Evolutionary conservation across 345 rosid genomes (phyloP), one percentile per base, ranked within the genome.

Genomic region (Eucalyptus grandis): DNA sequence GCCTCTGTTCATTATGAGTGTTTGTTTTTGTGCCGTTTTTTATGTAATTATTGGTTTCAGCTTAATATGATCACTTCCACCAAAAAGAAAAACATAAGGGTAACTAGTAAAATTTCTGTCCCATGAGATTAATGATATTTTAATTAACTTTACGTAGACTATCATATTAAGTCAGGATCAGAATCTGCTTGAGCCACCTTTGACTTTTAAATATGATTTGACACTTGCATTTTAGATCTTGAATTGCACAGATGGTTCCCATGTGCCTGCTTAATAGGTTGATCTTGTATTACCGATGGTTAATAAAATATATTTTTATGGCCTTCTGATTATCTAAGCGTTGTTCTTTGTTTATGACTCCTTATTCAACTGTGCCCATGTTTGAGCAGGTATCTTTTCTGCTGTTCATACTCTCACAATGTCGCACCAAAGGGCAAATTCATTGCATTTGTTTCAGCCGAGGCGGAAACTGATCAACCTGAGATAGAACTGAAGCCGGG

Each of bases 401-500:
- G 99, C 88, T 98, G 99, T 90, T 98, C 99, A 77, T 97, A 96
- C 91, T 88, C 99, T 86, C 99, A 97, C 93, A 98, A 97, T 86
- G 99, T 97, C n/a, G 99, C 99, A 90, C 98, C 99, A 81, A 96
- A 94, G 93, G 99, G 98, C 27, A 96, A 96, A 89, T 97, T 94
- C 94, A 96, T 97, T 86, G 99, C 99, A 50, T 97, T 97, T 92
- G 98, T 97, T 82, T 97, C 98, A 27, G 94, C 98, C 22, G 98
- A 96, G 93, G 99, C 99, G 19, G 99, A 98, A 94, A 97, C 98
- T 54, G 96, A 96, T 87, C 88, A 94, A 88, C 99, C 99, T 86
- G 94, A 94, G 89, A 85, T 90, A 49, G 99, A 97, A 92, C 93
- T 97, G 88, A 93, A 94, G 94, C 96, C 97, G 62, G 99, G 99